These are phyloP conservation scores for Pleurotus giganteus DNA, from an alignment of 768 basidiomycete genomes.

Conservation along the genomic window DNA sequence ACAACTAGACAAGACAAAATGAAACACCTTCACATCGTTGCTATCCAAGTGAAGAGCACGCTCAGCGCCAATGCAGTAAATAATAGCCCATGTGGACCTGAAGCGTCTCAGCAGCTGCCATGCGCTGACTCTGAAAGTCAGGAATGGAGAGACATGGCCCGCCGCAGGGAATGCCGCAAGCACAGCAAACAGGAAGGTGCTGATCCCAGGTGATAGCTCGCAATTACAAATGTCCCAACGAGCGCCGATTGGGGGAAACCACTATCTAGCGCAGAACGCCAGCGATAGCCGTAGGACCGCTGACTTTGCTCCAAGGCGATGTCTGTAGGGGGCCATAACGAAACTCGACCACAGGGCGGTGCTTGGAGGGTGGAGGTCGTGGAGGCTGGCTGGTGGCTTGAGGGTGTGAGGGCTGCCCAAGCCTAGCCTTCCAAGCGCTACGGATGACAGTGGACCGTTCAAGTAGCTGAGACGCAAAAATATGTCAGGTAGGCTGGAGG, in stretches of 20 bases:
- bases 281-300: conserved; percentile 56
- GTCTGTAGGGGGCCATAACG: conserved; percentile 65
- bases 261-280: conserved; percentile 49
- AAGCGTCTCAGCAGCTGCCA: neutral
- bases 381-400: conserved; percentile 18
- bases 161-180: neutral
- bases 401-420: conserved; percentile 34
- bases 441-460: conserved; percentile 62
- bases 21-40: neutral
- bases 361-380: conserved; percentile 18
- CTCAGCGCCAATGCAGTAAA: neutral
- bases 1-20: conserved; percentile 4
- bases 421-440: conserved; percentile 72
- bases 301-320: conserved; percentile 73
- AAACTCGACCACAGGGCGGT: conserved; percentile 27
- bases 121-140: neutral
- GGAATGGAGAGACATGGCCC: neutral
- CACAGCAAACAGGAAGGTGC: conserved; percentile 1
- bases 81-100: neutral
- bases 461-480: conserved; percentile 50
- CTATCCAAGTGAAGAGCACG: neutral
- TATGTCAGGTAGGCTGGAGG: conserved; percentile 10
- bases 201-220: neutral
- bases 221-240: neutral
- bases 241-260: too few relatives aligned